phyloP scores from a whole-genome alignment of 306 rosid species.

The Cicer chorassanicum region DNA sequence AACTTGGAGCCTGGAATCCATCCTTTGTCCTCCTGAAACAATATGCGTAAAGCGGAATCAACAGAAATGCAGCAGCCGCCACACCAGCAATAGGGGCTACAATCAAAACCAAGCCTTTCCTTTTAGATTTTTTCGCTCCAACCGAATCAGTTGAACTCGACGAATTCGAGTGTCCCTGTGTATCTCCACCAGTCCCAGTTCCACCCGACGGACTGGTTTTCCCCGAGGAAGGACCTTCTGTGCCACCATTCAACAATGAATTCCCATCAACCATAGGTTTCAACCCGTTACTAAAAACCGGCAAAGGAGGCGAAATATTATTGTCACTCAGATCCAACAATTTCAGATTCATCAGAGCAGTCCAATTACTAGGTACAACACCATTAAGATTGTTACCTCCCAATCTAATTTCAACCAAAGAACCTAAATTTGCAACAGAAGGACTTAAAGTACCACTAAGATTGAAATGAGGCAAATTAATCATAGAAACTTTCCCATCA shows the following conservation, averaged over 20 bases:
- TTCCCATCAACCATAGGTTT: constrained; percentile 56
- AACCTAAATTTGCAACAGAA: constrained; percentile 70
- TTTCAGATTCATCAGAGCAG: constrained; percentile 58
- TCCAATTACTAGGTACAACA: constrained; percentile 73
- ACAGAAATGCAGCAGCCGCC: constrained; percentile 73
- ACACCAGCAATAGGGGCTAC: constrained; percentile 71
- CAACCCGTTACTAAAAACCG: constrained; percentile 59
- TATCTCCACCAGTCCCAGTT: constrained; percentile 42
- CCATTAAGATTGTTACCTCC: constrained; percentile 68
- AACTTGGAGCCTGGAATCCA: constrained; percentile 53
- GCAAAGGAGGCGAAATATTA: constrained; percentile 82
- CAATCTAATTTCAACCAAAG: constrained; percentile 64
- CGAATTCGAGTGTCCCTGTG: constrained; percentile 37
- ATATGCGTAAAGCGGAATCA: constrained; percentile 69
- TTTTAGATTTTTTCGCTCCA: constrained; percentile 36
- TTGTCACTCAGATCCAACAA: constrained; percentile 80
- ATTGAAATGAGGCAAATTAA: constrained; percentile 65
- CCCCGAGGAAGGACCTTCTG: constrained; percentile 45
- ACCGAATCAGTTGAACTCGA: constrained; percentile 32
- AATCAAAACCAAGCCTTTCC: constrained; percentile 50
- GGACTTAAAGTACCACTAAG: constrained; percentile 84
- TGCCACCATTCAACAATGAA: constrained; percentile 41
- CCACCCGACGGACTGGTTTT: constrained; percentile 42
- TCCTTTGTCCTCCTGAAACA: constrained; percentile 65
- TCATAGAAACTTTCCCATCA: constrained; percentile 57